phyloP scores from a whole-genome alignment of 495 filamentous ascomycete species.

The Daldinia childiae region DNA sequence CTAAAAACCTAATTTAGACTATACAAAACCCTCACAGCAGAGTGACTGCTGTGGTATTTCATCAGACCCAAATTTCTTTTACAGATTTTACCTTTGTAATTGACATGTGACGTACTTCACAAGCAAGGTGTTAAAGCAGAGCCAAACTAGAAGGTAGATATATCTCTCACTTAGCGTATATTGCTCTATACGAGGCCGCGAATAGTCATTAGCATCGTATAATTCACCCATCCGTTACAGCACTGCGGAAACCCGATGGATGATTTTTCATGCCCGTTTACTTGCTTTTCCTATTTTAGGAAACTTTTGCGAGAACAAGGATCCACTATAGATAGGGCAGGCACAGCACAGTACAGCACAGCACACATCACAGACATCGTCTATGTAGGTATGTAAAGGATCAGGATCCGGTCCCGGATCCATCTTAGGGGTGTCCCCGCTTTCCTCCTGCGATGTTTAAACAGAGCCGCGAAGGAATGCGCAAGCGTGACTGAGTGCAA shows the following conservation, averaged over 20 bases:
- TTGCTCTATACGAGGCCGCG: neutral
- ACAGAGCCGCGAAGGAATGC: neutral
- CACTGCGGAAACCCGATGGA: neutral
- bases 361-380: neutral
- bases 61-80: too few species aligned
- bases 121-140: neutral
- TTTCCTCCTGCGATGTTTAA: neutral
- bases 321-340: neutral
- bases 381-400: too few species aligned
- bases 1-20: too few species aligned
- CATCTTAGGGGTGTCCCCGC: neutral
- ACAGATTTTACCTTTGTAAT: too few species aligned
- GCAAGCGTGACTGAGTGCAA: neutral
- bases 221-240: neutral
- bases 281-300: neutral
- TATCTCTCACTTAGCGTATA: neutral
- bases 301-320: neutral
- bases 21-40: too few species aligned
- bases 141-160: neutral
- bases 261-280: neutral
- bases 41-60: too few species aligned
- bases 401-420: neutral
- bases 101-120: too few species aligned
- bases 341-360: too few species aligned
- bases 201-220: neutral